Conservation (phyloP, 2,329 filamentous ascomycete genomes). For the Penicillium psychrosexuale region DNA sequence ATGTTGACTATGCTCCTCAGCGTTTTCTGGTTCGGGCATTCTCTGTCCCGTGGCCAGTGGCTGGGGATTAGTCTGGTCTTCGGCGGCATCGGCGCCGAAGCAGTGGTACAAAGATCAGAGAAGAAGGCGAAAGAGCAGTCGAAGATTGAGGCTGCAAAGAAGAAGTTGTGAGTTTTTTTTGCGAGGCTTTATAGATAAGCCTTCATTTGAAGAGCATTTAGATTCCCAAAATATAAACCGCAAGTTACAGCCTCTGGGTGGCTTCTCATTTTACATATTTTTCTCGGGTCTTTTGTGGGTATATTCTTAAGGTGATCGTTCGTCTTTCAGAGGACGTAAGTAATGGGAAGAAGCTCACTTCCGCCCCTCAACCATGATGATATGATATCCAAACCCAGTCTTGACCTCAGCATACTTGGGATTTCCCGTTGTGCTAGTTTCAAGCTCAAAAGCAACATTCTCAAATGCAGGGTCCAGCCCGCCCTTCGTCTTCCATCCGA, state of each 20-base stretch:
- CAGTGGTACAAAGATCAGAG: conserved; percentile 72
- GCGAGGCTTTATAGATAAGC: neutral
- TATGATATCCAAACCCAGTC: conserved; percentile 64
- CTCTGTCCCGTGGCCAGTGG: conserved; percentile 85
- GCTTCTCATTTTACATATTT: conserved; percentile 5
- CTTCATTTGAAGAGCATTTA: neutral
- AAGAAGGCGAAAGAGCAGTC: conserved; percentile 75
- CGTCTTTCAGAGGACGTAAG: neutral
- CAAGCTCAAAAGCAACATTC: conserved; percentile 60
- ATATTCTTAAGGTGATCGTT: neutral
- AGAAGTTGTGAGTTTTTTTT: conserved; percentile 21
- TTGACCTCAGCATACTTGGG: conserved; percentile 62
- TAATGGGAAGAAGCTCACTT: conserved; percentile 41
- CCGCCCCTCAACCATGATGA: conserved; percentile 65
- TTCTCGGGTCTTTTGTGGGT: neutral
- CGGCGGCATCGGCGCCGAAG: conserved; percentile 90
- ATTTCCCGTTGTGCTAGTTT: conserved; percentile 58
- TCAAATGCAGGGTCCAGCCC: conserved; percentile 58
- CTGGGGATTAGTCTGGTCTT: conserved; percentile 89
- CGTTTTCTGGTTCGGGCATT: conserved; percentile 90
- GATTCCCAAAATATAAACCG: neutral
- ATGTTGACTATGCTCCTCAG: conserved; percentile 99
- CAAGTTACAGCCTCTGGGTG: neutral
- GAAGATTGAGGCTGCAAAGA: conserved; percentile 45
- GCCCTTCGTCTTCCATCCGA: conserved; percentile 62